phyloP scores from a whole-genome alignment of 78 protist genomes.

The Speleostelium caveatum region DNA sequence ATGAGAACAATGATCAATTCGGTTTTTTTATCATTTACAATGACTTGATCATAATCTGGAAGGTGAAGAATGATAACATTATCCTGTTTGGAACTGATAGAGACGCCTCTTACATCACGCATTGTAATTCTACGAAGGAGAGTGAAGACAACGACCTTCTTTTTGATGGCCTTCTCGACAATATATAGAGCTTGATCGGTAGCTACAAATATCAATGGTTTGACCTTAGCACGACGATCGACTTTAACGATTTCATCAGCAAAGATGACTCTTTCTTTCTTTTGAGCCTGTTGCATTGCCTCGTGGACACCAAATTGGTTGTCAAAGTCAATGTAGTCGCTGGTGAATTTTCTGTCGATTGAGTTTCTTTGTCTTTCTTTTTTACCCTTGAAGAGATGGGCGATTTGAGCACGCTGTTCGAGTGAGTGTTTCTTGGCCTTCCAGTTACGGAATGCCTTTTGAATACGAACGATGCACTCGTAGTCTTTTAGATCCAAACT shows the following conservation, averaged over 20 bases:
- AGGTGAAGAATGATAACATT: slow-evolving; percentile 77
- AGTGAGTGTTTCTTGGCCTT: slow-evolving; percentile 83
- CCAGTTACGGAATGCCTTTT: slow-evolving; percentile 77
- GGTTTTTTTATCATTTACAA: slow-evolving; percentile 85
- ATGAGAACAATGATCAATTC: slow-evolving; percentile 71
- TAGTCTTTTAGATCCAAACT: slow-evolving; percentile 75
- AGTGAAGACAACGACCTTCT: slow-evolving; percentile 48
- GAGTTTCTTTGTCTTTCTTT: slow-evolving; percentile 85
- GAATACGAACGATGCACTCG: slow-evolving; percentile 71
- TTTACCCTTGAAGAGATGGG: slow-evolving; percentile 77
- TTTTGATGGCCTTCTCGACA: slow-evolving; percentile 73
- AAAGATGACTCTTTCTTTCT: slow-evolving; percentile 78
- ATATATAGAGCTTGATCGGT: slow-evolving; percentile 81
- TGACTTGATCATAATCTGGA: slow-evolving; percentile 82
- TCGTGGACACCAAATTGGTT: slow-evolving; percentile 79
- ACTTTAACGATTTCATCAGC: slow-evolving; percentile 72
- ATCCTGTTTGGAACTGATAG: slow-evolving; percentile 51
- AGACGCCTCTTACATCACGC: slow-evolving; percentile 59
- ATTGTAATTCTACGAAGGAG: slow-evolving; percentile 44
- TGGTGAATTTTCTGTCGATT: slow-evolving; percentile 75
- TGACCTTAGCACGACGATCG: slow-evolving; percentile 72
- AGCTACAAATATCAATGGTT: slow-evolving; percentile 59
- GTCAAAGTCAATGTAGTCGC: slow-evolving; percentile 84
- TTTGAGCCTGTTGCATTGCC: slow-evolving; percentile 73
- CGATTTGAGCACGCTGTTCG: slow-evolving; percentile 83